Evolutionary conservation across 768 basidiomycete species (phyloP), one percentile per base, ranked within the genome.

Genomic region (Trametes cubensis): DNA sequence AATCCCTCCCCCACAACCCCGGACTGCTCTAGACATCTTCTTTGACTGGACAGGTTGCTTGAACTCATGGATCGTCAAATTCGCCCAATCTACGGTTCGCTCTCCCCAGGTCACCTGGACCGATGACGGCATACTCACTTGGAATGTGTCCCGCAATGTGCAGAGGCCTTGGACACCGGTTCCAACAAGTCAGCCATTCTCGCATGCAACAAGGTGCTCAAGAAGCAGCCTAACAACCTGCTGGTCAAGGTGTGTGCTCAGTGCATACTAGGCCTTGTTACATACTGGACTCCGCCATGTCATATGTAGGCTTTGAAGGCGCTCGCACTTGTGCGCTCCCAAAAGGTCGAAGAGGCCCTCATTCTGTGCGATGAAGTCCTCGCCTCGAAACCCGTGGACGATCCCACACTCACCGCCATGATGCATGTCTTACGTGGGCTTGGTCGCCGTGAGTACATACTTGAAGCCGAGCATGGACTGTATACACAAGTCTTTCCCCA

Each of bases 141-240:
- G 45, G 25, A 34, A 34, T 28, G n/a, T 41, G 41, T 38, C 38
- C 42, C 60, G 41, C 23, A 30, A 13, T 57, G 53, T 15, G 38
- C 72, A 94, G 92, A 94, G 81, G 87, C 92, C 48, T 79, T 94
- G 65, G 92, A 94, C 77, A 90, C 85, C 47, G 88, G 89, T 49
- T 90, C 91, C 15, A 91, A 90, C 78, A 94, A 94, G 78, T 86
- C 89, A 41, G 92, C 93, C 20, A 82, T 94, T 57, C 85, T 92
- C 42, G 81, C 86, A 8, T 93, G 92, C 77, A 94, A 92, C 74
- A 94, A 94, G 75, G 73, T 94, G 28, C 82, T 94, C 66, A 94
- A 93, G 76, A 94, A 93, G 77, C 83, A 92, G 67, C 88, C 90
- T 26, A 85, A 82, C 72, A 89, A 85, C 73, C 78, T 83, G 45